These are phyloP conservation scores for Cicer cuneatum DNA, from an alignment of 306 rosid species.

Conservation along the genomic window DNA sequence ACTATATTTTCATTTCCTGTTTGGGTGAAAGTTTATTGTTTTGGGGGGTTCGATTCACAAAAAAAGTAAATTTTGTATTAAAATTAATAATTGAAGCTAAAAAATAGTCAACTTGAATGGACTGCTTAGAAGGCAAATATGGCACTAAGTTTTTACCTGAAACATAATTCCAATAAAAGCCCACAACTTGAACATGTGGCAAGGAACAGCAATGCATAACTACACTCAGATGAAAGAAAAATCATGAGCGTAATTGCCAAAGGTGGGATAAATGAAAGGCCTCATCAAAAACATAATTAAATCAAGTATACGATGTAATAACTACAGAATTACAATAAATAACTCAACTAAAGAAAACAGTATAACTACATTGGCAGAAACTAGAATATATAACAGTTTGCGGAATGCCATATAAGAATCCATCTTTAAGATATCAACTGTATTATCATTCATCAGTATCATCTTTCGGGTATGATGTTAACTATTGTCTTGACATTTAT, in stretches of 20 bases:
- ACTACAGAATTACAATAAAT: slow-evolving; percentile 21
- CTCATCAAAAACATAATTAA: slow-evolving; percentile 23
- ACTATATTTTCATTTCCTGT: slow-evolving; percentile 27
- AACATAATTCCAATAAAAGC: slow-evolving; percentile 91
- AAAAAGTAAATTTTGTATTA: not conserved
- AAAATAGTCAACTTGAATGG: slow-evolving; percentile 2
- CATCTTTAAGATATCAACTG: slow-evolving; percentile 30
- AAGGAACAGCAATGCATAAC: slow-evolving; percentile 97
- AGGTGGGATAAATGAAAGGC: slow-evolving; percentile 18
- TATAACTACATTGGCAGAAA: not conserved
- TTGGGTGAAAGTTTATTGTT: not conserved
- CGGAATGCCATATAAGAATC: slow-evolving; percentile 13
- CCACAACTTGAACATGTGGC: slow-evolving; percentile 93
- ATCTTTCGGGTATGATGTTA: slow-evolving; percentile 3
- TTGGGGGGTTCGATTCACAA: not conserved
- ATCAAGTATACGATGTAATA: not conserved
- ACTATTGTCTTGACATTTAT: not conserved
- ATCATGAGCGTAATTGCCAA: slow-evolving; percentile 33
- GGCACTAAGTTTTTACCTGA: slow-evolving; percentile 62
- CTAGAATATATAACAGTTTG: not conserved
- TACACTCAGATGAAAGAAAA: slow-evolving; percentile 48
- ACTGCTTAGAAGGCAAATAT: slow-evolving; percentile 1
- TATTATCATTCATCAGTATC: not conserved
- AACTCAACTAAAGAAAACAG: slow-evolving; percentile 21
- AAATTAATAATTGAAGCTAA: slow-evolving; percentile 9